Conservation (phyloP, 192 early-diverging fungal species). For the Radiomyces spectabilis region DNA sequence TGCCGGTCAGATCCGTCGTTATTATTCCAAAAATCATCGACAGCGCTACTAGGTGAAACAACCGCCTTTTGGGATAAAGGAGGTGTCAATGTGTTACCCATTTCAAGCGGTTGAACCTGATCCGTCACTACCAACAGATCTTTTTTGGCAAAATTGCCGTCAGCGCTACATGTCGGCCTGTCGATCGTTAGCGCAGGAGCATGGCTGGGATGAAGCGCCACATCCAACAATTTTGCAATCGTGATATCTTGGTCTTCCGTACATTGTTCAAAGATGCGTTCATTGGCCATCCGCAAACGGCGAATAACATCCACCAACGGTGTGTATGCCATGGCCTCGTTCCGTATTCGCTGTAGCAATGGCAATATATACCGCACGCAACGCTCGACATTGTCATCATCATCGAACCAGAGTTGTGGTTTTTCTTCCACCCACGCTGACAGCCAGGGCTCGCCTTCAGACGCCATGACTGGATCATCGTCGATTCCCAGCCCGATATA, state of each 20-base stretch:
- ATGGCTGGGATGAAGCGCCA: neutral
- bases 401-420: conserved; percentile 11
- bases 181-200: neutral
- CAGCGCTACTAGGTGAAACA: too few species aligned
- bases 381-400: neutral
- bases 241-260: neutral
- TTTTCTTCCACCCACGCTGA: neutral
- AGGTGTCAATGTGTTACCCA: neutral
- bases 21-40: neutral
- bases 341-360: neutral
- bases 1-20: neutral
- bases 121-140: too few species aligned
- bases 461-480: conserved; percentile 2
- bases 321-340: neutral
- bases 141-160: neutral
- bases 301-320: conserved; percentile 6
- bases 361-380: neutral
- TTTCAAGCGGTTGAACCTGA: neutral
- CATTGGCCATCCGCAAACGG: conserved; percentile 6
- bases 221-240: neutral
- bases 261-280: conserved; percentile 11
- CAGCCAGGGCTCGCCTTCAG: neutral
- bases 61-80: too few species aligned
- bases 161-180: neutral
- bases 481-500: conserved; percentile 22